Base-by-base conservation (phyloP, 169 alveolate genomes). In the Prorocentrum cordatum region DNA sequence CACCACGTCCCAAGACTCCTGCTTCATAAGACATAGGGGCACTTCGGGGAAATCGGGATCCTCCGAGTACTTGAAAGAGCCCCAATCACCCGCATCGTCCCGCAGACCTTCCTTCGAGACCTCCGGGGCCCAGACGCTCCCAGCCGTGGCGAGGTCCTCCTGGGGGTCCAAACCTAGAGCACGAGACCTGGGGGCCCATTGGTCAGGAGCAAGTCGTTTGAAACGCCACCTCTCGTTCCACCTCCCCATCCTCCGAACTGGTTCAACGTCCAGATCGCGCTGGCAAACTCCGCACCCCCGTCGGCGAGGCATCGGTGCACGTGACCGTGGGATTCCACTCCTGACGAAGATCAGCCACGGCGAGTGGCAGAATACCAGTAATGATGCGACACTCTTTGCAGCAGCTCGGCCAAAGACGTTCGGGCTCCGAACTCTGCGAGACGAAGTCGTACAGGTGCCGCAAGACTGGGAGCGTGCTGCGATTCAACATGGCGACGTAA, bases 211-310 rank as follows among this genome's bases (percentile, higher is more conserved):
- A 9, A 42, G 54, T 42, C 54, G 54, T 16, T 42, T 42, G 54
- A 12, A 42, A 42, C 54, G 54, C 54, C 54, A 42, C 16, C 54
- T 42, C n/a, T 42, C 54, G 16, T 16, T 42, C 54, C 54, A 42
- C 9, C 54, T 9, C n/a, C 54, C 54, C 54, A 42, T 42, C n/a
- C 16, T 16, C 27, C 16, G 24, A 14, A 64, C 75, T 5, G 9
- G 16, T 9, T 58, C 67, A 6, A n/a, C n/a, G 7, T 14, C 32
- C 10, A 50, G 9, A 9, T 18, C 36, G 16, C 33, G 32, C 26
- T 27, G 20, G 22, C 85, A 73, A 22, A 73, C n/a, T 24, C 85
- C 85, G 50, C 9, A 50, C 7, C 85, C 85, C 20, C 27, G n/a
- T 22, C 2, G 42, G 42, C 6, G 42, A 64, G 0, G 73, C 73